Conservation (phyloP, 805 yeast species). For the Kodamaea sagamina region DNA sequence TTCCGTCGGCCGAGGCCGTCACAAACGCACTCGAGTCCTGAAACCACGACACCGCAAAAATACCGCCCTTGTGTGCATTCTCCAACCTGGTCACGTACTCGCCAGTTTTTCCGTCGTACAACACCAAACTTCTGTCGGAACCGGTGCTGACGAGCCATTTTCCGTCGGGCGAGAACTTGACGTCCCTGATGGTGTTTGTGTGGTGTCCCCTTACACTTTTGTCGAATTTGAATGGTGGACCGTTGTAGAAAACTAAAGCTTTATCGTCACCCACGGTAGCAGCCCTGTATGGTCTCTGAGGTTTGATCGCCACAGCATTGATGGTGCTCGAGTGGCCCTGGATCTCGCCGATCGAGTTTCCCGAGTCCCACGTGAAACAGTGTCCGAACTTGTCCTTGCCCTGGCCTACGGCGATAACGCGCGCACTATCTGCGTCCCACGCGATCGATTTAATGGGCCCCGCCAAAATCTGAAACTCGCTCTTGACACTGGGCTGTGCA, state of each 20-base stretch:
- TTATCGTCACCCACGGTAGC: slow-evolving; percentile 92
- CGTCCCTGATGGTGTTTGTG: slow-evolving; percentile 76
- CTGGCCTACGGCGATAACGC: slow-evolving; percentile 92
- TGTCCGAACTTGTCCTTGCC: slow-evolving; percentile 92
- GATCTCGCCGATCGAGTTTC: slow-evolving; percentile 95
- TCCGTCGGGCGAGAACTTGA: slow-evolving; percentile 82
- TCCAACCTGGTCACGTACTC: slow-evolving; percentile 58
- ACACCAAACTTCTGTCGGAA: slow-evolving; percentile 71
- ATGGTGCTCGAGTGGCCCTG: slow-evolving; percentile 86
- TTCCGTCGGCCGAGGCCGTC: slow-evolving; percentile 82
- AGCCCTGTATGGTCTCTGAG: slow-evolving; percentile 88
- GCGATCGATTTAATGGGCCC: slow-evolving; percentile 82
- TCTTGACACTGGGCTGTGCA: slow-evolving; percentile 61
- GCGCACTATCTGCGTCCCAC: slow-evolving; percentile 87
- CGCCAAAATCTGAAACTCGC: slow-evolving; percentile 75
- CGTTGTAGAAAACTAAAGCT: slow-evolving; percentile 78
- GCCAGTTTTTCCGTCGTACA: slow-evolving; percentile 89
- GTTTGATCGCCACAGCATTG: slow-evolving; percentile 81
- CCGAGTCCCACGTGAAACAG: slow-evolving; percentile 90
- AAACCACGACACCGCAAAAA: slow-evolving; percentile 76
- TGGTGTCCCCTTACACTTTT: slow-evolving; percentile 74
- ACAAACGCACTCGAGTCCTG: slow-evolving; percentile 57
- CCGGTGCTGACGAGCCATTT: slow-evolving; percentile 76
- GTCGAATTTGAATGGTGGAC: slow-evolving; percentile 91
- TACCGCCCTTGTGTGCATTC: slow-evolving; percentile 71